These are phyloP conservation scores for Petunia secreta DNA, from an alignment of 257 asterid genomes.

Conservation along the genomic window DNA sequence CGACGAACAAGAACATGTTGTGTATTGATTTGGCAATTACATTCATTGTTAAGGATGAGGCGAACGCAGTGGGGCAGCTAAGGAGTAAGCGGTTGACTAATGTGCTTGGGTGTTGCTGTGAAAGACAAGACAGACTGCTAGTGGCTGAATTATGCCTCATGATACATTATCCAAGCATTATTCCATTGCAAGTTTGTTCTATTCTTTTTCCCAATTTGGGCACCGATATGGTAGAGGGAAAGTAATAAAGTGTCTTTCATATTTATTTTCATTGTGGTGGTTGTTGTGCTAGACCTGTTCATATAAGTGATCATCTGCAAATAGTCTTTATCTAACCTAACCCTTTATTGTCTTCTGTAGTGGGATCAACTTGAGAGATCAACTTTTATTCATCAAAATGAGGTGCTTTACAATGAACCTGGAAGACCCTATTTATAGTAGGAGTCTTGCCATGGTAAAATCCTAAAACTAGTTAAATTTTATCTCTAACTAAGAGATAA, in stretches of 20 bases:
- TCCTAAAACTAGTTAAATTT: too few relatives aligned
- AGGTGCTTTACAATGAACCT: too few relatives aligned
- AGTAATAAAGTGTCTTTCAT: background rate
- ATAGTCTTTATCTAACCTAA: background rate
- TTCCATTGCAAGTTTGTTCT: constrained; percentile 46
- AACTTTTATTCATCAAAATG: too few relatives aligned
- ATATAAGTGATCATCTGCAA: background rate
- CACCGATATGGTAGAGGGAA: constrained; percentile 6
- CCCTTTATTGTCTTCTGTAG: background rate
- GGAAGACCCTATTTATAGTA: too few relatives aligned
- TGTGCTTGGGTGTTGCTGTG: constrained; percentile 52
- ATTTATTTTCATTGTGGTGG: background rate
- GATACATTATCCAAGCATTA: constrained; percentile 54
- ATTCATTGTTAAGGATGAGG: constrained; percentile 44
- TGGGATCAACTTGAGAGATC: too few relatives aligned
- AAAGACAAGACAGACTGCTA: constrained; percentile 50
- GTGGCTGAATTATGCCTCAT: constrained; percentile 57
- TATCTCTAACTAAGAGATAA: too few relatives aligned
- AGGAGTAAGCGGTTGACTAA: constrained; percentile 51
- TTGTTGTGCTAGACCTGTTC: background rate
- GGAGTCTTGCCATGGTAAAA: too few relatives aligned
- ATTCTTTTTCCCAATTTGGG: background rate
- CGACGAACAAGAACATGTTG: background rate
- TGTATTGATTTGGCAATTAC: background rate
- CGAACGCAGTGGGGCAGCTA: constrained; percentile 49